Evolutionary conservation across 1,139 yeast genomes (phyloP).

Genomic region (Saccharomyces hybrid): DNA sequence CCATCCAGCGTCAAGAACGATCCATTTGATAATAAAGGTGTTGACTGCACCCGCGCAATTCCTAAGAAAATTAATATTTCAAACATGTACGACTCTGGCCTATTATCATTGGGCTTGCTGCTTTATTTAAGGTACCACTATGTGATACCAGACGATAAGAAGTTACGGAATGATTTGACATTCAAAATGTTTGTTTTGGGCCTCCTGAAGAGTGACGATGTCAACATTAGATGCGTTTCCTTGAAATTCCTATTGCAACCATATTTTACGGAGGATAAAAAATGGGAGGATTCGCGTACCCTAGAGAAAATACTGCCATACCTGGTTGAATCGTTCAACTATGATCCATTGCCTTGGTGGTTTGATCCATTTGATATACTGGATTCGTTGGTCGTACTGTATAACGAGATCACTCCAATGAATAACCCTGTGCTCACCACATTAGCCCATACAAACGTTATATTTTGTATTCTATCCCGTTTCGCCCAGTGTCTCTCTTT

Average conservation of each 20-base stretch:
- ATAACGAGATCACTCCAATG: slow-evolving; percentile 20
- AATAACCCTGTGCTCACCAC: slow-evolving; percentile 24
- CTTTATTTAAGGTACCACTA: slow-evolving; percentile 6
- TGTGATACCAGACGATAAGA: background rate
- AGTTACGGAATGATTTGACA: slow-evolving; percentile 15
- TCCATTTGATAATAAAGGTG: slow-evolving; percentile 15
- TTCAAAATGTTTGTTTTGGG: slow-evolving; percentile 20
- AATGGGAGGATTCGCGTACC: slow-evolving; percentile 14
- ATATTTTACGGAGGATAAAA: slow-evolving; percentile 10
- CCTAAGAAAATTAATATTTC: slow-evolving; percentile 22
- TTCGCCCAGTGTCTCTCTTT: slow-evolving; percentile 22
- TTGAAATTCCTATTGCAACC: slow-evolving; percentile 19
- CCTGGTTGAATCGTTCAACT: slow-evolving; percentile 23
- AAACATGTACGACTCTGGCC: slow-evolving; percentile 16
- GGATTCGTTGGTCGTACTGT: slow-evolving; percentile 16
- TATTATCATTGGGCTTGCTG: slow-evolving; percentile 16
- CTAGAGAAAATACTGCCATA: slow-evolving; percentile 21
- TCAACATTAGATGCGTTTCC: slow-evolving; percentile 20
- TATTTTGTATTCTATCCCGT: slow-evolving; percentile 22
- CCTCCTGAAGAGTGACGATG: slow-evolving; percentile 19
- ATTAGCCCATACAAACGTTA: slow-evolving; percentile 20
- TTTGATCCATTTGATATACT: slow-evolving; percentile 26
- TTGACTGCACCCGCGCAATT: slow-evolving; percentile 11
- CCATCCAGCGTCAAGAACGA: slow-evolving; percentile 11
- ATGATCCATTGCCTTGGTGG: slow-evolving; percentile 26